phyloP scores from a whole-genome alignment of 129 eudicot genomes.

The Flaveria sonorensis region DNA sequence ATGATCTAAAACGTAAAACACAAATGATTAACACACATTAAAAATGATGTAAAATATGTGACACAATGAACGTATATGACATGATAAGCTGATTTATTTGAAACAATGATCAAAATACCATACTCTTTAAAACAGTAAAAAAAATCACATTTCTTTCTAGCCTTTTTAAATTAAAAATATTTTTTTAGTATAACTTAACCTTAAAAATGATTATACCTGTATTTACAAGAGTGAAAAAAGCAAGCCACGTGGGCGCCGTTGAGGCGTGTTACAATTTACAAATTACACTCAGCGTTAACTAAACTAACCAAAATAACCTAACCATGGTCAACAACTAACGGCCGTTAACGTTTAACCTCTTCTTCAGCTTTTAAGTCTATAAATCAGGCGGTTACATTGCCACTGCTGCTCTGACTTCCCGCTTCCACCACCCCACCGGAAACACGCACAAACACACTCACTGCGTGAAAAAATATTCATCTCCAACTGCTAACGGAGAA shows the following conservation, averaged over 20 bases:
- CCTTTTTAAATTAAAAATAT: too few relatives aligned
- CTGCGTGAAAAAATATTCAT: constrained; percentile 13
- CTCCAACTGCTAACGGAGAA: constrained; percentile 11
- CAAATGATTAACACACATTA: too few relatives aligned
- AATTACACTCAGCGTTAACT: constrained; percentile 2
- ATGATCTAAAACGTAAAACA: too few relatives aligned
- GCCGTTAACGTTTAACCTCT: constrained; percentile 26
- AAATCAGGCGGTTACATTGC: constrained; percentile 53
- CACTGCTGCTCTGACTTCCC: constrained; percentile 43
- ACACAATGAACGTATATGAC: too few relatives aligned
- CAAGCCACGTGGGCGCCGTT: constrained; percentile 29
- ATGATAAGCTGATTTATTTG: too few relatives aligned
- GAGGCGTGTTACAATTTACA: not conserved
- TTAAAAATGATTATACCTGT: not conserved
- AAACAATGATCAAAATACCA: too few relatives aligned
- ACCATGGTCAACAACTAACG: constrained; percentile 34
- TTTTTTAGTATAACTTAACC: too few relatives aligned
- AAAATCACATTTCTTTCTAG: too few relatives aligned
- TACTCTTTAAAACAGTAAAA: too few relatives aligned
- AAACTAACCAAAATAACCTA: constrained; percentile 7
- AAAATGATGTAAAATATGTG: too few relatives aligned
- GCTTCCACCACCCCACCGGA: constrained; percentile 14
- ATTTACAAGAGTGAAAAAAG: not conserved
- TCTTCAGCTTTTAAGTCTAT: constrained; percentile 35
- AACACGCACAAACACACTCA: constrained; percentile 36